Conservation (phyloP, 164 flowering plant species). For the Liquidambar formosana region DNA sequence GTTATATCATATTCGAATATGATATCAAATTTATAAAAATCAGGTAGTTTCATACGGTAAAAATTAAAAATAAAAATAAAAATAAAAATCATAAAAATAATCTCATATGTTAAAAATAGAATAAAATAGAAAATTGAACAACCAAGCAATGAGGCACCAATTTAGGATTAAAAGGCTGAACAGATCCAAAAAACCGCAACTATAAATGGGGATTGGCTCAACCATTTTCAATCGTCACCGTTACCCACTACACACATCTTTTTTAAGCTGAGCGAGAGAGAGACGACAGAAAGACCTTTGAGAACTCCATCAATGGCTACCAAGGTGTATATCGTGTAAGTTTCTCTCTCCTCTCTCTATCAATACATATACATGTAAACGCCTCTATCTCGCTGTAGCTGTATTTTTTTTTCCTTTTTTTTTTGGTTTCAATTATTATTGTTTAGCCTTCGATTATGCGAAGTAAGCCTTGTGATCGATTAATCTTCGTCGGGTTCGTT, state of each 20-base stretch:
- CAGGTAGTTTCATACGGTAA: too few relatives aligned
- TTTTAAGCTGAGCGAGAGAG: slow-evolving; percentile 5
- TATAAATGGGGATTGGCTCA: not conserved
- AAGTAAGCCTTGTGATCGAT: not conserved
- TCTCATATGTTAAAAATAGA: too few relatives aligned
- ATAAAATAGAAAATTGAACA: too few relatives aligned
- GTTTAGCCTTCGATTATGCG: not conserved
- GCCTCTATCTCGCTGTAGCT: not conserved
- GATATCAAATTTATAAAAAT: too few relatives aligned
- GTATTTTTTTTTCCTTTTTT: not conserved
- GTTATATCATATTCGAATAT: too few relatives aligned
- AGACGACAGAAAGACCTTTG: not conserved
- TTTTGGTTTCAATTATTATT: not conserved
- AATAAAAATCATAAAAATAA: too few relatives aligned
- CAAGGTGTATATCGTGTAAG: slow-evolving; percentile 68
- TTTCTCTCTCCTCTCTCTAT: not conserved
- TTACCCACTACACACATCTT: not conserved
- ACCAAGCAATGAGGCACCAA: too few relatives aligned
- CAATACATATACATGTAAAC: too few relatives aligned
- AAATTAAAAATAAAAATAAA: too few relatives aligned
- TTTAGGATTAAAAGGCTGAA: too few relatives aligned
- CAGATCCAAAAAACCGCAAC: too few relatives aligned
- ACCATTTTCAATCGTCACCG: slow-evolving; percentile 1
- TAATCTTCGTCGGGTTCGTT: not conserved
- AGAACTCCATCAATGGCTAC: slow-evolving; percentile 43